phyloP scores from a whole-genome alignment of 495 filamentous ascomycete genomes.

The Thozetella sp. region DNA sequence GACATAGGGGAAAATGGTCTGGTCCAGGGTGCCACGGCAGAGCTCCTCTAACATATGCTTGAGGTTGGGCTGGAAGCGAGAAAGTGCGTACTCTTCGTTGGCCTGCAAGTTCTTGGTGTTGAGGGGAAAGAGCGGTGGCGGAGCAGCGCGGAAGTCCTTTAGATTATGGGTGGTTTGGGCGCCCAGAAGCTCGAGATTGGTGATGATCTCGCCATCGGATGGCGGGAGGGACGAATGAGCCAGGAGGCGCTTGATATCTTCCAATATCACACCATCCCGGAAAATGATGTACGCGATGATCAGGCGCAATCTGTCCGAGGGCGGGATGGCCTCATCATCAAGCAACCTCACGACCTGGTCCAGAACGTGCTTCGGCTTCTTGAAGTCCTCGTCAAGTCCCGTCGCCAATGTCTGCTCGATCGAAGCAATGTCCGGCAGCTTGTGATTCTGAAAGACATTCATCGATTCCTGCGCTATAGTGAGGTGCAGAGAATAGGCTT shows the following conservation, averaged over 20 bases:
- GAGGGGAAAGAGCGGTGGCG: conserved; percentile 66
- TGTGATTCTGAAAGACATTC: conserved; percentile 83
- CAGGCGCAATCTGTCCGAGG: conserved; percentile 78
- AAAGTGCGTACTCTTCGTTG: conserved; percentile 65
- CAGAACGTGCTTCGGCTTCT: conserved; percentile 85
- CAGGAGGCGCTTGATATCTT: conserved; percentile 82
- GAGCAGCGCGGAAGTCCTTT: conserved; percentile 71
- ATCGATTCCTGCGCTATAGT: conserved; percentile 99
- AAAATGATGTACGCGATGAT: conserved; percentile 85
- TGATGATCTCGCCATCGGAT: conserved; percentile 69
- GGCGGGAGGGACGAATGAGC: conserved; percentile 79
- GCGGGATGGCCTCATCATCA: conserved; percentile 73
- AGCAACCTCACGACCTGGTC: conserved; percentile 84
- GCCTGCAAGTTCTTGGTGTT: conserved; percentile 55
- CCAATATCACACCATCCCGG: conserved; percentile 83
- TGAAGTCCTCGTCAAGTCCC: conserved; percentile 89
- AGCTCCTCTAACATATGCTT: conserved; percentile 81
- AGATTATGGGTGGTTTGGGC: conserved; percentile 71
- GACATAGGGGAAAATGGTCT: conserved; percentile 76
- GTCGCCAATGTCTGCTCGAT: conserved; percentile 87
- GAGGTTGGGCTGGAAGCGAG: conserved; percentile 70
- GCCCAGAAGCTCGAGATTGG: conserved; percentile 82
- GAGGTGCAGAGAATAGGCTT: conserved; percentile 91
- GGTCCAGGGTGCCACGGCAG: conserved; percentile 64
- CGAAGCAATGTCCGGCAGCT: conserved; percentile 83